Base-by-base conservation (phyloP, 2,329 filamentous ascomycete genomes). In the Stachybotrys chartarum region DNA sequence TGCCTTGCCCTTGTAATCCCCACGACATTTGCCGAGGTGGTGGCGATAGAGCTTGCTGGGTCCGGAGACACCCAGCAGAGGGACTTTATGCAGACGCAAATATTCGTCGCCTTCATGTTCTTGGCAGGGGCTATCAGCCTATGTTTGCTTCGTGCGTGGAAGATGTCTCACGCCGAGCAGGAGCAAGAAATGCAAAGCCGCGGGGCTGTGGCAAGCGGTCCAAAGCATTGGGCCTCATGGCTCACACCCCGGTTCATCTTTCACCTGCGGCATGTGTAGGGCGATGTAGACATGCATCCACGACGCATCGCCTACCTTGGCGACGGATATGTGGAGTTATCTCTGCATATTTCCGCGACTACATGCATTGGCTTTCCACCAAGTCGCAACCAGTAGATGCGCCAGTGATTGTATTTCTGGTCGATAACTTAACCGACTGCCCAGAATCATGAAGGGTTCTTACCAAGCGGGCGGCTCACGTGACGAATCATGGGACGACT, bases 81-180 rank as follows among this genome's bases (percentile, higher is more conserved):
- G 31, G 74, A 67, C 16, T 86, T 84, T 60, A 72, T 82, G 0
- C 76, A 79, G 12, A 78, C 82, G 3, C 83, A 86, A 63, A 60
- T 86, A 1, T 86, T 84, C 61, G 76, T 79, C 0, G 83, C 81
- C 0, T 79, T 79, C 64, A 84, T 85, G 78, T 86, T 85, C 64
- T 65, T 85, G n/a, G 78, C 70, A 1, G 83, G 77, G 2, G 77
- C 82, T 3, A 54, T 72, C 0, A 79, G 77, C 56, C 62, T 83
- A 62, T 78, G 78, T 69, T 63, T 82, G n/a, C 65, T 85, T 51
- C 68, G 82, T 55, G 77, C 76, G 0, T 86, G 83, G 83, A 85
- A 85, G 70, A 78, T 86, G 12, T 62, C 76, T 44, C 10, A 55
- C 18, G 45, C 51, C 8, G 57, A 57, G 42, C 32, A 16, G 44